A percentile compares a stretch with the other conserved stretches of the same genome.
Conservation (phyloP, 495 filamentous ascomycete species). For the Trichoderma reesei region DNA sequence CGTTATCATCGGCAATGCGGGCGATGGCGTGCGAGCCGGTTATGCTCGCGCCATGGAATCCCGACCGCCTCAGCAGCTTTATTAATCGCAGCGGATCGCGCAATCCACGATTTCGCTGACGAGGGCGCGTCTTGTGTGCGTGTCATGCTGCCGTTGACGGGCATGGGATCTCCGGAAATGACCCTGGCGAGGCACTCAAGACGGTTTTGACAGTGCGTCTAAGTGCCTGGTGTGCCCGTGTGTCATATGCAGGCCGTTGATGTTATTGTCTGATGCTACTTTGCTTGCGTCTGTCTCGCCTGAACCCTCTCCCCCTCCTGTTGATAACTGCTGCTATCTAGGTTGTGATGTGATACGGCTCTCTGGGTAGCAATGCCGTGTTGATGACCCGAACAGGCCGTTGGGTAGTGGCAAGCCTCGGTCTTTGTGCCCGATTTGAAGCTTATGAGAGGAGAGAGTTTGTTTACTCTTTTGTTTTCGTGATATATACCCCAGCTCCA, state of each 20-base stretch:
- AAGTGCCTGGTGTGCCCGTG: not conserved
- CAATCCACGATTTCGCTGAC: constrained; percentile 3
- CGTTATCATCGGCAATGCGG: not conserved
- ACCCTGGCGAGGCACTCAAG: no score
- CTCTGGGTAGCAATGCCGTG: not conserved
- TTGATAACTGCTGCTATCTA: not conserved
- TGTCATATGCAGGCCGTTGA: no score
- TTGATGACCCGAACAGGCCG: not conserved
- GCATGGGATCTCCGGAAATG: not conserved
- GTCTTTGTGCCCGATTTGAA: not conserved
- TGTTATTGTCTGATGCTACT: no score
- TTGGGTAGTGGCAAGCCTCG: not conserved
- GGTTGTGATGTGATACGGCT: not conserved
- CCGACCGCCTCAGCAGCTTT: not conserved
- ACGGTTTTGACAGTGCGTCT: no score
- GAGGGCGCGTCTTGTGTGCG: not conserved
- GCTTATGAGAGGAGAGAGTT: not conserved
- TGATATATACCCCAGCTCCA: not conserved
- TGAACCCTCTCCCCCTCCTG: not conserved
- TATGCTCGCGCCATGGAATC: not conserved
- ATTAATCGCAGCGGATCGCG: not conserved
- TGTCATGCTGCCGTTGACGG: not conserved
- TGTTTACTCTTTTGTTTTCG: not conserved
- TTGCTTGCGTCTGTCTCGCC: no score
- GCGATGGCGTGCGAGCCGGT: constrained; percentile 2